Percentiles rank a stretch among this genome's conserved stretches.
phyloP scores from a whole-genome alignment of 2,329 filamentous ascomycete species.

The Lasiodiplodia gonubiensis region DNA sequence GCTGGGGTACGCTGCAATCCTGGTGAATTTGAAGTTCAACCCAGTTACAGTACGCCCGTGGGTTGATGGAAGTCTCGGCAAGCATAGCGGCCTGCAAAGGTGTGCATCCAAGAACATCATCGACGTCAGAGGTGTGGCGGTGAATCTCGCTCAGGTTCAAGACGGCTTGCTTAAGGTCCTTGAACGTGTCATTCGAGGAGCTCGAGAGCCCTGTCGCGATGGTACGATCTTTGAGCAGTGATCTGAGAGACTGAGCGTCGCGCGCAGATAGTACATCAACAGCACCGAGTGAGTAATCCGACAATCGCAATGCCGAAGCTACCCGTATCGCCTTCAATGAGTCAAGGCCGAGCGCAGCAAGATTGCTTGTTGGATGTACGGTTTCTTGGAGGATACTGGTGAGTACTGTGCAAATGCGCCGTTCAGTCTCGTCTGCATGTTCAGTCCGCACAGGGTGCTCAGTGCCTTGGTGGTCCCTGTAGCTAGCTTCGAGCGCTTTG shows the following conservation, averaged over 20 bases:
- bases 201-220: neutral
- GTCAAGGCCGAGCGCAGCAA: slow-evolving; percentile 67
- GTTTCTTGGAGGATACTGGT: slow-evolving; percentile 49
- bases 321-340: slow-evolving; percentile 69
- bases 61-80: slow-evolving; percentile 68
- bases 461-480: slow-evolving; percentile 43
- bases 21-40: slow-evolving; percentile 63
- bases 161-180: slow-evolving; percentile 17
- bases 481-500: slow-evolving; percentile 65
- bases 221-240: neutral
- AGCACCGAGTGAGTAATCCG: slow-evolving; percentile 63
- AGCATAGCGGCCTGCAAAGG: slow-evolving; percentile 82
- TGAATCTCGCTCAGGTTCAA: slow-evolving; percentile 31
- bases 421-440: slow-evolving; percentile 9
- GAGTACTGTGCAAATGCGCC: slow-evolving; percentile 51
- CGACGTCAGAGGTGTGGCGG: slow-evolving; percentile 31
- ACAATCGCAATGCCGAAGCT: slow-evolving; percentile 66
- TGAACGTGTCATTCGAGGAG: neutral
- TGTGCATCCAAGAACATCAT: slow-evolving; percentile 66
- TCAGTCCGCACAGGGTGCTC: neutral
- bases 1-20: slow-evolving; percentile 37
- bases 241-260: slow-evolving; percentile 37
- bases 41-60: slow-evolving; percentile 76
- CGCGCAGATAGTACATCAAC: slow-evolving; percentile 66
- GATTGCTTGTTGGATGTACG: slow-evolving; percentile 48